Percentiles rank a stretch among this genome's conserved stretches.
Conservation (phyloP, 1,284 basidiomycete species). For the Afroboletus lepidellus region DNA sequence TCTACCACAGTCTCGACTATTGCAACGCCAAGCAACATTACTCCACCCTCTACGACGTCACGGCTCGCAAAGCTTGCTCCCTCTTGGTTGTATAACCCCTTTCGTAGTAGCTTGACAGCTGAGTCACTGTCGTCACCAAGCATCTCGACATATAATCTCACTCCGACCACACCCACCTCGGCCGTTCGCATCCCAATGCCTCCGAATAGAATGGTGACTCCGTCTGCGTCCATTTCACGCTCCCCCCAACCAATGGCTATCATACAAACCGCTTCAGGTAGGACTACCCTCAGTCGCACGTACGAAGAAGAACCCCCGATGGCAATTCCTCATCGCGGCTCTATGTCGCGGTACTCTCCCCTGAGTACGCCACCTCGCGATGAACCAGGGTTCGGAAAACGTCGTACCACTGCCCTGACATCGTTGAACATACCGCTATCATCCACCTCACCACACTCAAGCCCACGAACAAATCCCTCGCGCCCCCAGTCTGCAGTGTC, state of each 20-base stretch:
- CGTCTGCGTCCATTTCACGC: constrained; percentile 34
- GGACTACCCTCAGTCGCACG: constrained; percentile 45
- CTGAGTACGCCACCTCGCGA: constrained; percentile 67
- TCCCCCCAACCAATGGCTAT: constrained; percentile 57
- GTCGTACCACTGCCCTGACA: constrained; percentile 47
- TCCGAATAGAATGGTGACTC: constrained; percentile 27
- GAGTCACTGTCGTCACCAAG: constrained; percentile 55
- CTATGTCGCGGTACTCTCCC: constrained; percentile 56
- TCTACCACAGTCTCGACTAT: constrained; percentile 30
- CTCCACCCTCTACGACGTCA: constrained; percentile 30
- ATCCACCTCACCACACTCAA: constrained; percentile 49
- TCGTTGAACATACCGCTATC: constrained; percentile 44
- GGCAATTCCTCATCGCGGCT: constrained; percentile 41
- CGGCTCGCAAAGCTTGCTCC: constrained; percentile 61
- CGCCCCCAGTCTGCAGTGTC: constrained; percentile 55
- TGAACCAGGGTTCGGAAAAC: constrained; percentile 52
- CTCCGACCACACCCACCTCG: constrained; percentile 31
- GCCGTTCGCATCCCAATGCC: constrained; percentile 31
- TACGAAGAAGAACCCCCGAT: constrained; percentile 54
- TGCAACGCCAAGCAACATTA: constrained; percentile 9
- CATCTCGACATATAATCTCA: constrained; percentile 38
- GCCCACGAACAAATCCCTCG: constrained; percentile 60
- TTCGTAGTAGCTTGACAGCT: constrained; percentile 53
- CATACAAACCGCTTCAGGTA: constrained; percentile 42
- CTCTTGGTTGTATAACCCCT: constrained; percentile 74